A percentile compares a stretch with the other conserved stretches of the same genome.
These are phyloP conservation scores for Tubosaeta sp. DNA, from an alignment of 768 basidiomycete species.

Conservation along the genomic window DNA sequence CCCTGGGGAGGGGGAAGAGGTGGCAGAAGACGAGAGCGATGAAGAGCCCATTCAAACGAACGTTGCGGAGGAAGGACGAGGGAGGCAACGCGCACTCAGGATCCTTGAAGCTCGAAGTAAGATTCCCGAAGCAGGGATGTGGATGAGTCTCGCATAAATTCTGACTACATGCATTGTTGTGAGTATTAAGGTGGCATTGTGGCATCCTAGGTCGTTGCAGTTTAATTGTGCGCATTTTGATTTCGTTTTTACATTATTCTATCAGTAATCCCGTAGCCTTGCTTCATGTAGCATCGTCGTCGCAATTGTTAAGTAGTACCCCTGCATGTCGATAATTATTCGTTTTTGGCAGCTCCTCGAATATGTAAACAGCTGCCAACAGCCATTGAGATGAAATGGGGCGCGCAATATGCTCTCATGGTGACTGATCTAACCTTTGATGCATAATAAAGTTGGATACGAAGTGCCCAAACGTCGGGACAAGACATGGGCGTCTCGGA, in stretches of 20 bases:
- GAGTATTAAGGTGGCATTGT: slow-evolving; percentile 9
- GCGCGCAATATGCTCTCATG: no score
- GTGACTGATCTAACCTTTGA: not conserved
- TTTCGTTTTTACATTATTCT: slow-evolving; percentile 28
- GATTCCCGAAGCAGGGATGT: slow-evolving; percentile 72
- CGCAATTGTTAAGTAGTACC: slow-evolving; percentile 18
- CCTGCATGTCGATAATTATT: slow-evolving; percentile 12
- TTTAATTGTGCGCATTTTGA: slow-evolving; percentile 7
- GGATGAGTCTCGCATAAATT: slow-evolving; percentile 67
- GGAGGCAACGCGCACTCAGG: slow-evolving; percentile 56
- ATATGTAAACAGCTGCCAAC: not conserved
- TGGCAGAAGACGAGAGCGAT: slow-evolving; percentile 34
- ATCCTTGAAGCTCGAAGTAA: slow-evolving; percentile 68
- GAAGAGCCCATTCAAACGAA: slow-evolving; percentile 21
- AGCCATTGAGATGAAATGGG: not conserved
- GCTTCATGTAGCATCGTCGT: slow-evolving; percentile 29
- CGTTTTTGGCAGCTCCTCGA: not conserved
- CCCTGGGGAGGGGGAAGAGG: slow-evolving; percentile 47
- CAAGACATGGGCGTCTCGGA: not conserved
- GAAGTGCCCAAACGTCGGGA: not conserved
- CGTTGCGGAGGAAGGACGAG: slow-evolving; percentile 35
- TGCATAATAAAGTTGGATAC: not conserved
- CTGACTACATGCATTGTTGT: not conserved
- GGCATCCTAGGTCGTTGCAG: slow-evolving; percentile 1
- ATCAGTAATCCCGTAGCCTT: slow-evolving; percentile 28